A percentile compares a stretch with the other conserved stretches of the same genome.
Conservation (phyloP, 1,284 basidiomycete species). For the Puccinia coronata region DNA sequence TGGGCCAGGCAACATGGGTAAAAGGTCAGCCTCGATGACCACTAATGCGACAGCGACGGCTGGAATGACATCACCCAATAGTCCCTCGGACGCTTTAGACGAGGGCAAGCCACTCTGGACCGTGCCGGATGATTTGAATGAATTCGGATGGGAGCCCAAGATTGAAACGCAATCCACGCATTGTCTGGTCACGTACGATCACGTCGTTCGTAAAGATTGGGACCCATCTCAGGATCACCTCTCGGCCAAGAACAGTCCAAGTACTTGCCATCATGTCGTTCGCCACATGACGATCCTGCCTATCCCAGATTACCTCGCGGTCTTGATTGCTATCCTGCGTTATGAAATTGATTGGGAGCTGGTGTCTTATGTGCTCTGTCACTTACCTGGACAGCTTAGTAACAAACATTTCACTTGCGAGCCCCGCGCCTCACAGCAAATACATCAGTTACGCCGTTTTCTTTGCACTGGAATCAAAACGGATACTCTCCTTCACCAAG, state of each 20-base stretch:
- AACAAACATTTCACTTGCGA: slow-evolving; percentile 98
- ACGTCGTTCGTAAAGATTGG: slow-evolving; percentile 55
- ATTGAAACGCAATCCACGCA: slow-evolving; percentile 52
- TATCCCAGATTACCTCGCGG: slow-evolving; percentile 74
- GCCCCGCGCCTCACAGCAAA: slow-evolving; percentile 69
- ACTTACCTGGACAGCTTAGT: slow-evolving; percentile 83
- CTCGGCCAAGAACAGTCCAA: slow-evolving; percentile 49
- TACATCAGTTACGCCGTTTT: slow-evolving; percentile 69
- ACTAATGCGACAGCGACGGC: neutral
- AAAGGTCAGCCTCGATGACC: slow-evolving; percentile 21
- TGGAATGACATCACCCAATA: neutral
- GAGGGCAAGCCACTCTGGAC: slow-evolving; percentile 71
- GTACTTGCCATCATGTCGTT: slow-evolving; percentile 52
- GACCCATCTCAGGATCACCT: slow-evolving; percentile 54
- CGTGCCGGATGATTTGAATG: slow-evolving; percentile 72
- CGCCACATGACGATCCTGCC: slow-evolving; percentile 67
- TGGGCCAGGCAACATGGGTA: neutral
- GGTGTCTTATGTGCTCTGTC: slow-evolving; percentile 85
- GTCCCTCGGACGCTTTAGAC: slow-evolving; percentile 53
- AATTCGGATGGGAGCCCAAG: slow-evolving; percentile 70
- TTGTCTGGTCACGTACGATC: slow-evolving; percentile 57
- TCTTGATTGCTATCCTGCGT: slow-evolving; percentile 71
- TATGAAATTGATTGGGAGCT: slow-evolving; percentile 88
- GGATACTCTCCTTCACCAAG: slow-evolving; percentile 66
- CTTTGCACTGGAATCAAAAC: slow-evolving; percentile 70